Evolutionary conservation across 2,329 filamentous ascomycete species (phyloP).

Genomic region (Sporothrix mexicana): DNA sequence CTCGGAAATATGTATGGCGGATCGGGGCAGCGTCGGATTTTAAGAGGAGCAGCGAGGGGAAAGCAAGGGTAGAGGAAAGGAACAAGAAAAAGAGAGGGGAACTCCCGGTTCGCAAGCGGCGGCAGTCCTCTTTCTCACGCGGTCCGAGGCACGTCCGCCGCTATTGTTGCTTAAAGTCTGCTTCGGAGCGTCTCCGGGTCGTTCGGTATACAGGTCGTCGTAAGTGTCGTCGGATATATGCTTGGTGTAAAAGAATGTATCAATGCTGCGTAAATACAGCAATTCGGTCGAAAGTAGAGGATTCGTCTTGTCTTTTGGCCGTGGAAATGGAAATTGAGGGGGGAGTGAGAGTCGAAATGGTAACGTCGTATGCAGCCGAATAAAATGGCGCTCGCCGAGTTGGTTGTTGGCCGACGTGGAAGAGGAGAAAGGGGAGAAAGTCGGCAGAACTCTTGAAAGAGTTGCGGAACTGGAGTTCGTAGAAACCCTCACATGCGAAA

Average conservation of each 20-base stretch:
- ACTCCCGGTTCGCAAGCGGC: background rate
- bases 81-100: background rate
- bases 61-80: background rate
- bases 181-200: background rate
- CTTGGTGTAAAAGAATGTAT: background rate
- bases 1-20: background rate
- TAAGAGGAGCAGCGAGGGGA: slow-evolving; percentile 13
- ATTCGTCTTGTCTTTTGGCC: background rate
- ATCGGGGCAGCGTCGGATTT: background rate
- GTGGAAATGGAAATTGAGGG: background rate
- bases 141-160: background rate
- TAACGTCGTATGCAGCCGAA: background rate
- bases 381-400: slow-evolving; percentile 9
- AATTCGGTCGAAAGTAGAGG: background rate
- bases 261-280: background rate
- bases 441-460: background rate
- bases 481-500: too few species aligned
- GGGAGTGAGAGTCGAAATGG: slow-evolving; percentile 2
- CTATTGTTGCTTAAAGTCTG: background rate
- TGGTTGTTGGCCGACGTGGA: slow-evolving; percentile 7
- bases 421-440: slow-evolving; percentile 15
- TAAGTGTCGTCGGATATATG: background rate
- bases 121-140: background rate
- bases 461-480: background rate
- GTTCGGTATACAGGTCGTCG: background rate